Evolutionary conservation across 768 basidiomycete genomes (phyloP).

Genomic region (Rhodotorula toruloides): DNA sequence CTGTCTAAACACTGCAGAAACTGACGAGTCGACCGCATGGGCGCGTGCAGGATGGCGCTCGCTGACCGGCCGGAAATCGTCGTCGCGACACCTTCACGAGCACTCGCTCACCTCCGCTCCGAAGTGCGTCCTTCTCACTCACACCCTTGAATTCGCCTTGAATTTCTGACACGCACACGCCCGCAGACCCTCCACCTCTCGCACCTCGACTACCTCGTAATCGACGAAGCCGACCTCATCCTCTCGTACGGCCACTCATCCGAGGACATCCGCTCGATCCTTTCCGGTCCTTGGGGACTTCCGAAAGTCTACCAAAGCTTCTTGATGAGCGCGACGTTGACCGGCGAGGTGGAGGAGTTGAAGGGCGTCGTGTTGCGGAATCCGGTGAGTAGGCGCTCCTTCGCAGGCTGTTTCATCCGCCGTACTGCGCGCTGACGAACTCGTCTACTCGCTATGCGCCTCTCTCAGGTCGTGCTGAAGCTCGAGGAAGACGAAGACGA

Average conservation of each 20-base stretch:
- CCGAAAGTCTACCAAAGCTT: conserved; percentile 84
- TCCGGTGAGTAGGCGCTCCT: conserved; percentile 57
- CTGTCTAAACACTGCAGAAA: neutral
- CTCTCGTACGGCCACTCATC: conserved; percentile 89
- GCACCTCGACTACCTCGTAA: conserved; percentile 75
- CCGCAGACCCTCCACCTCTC: conserved; percentile 60
- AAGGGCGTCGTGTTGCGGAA: conserved; percentile 81
- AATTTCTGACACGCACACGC: neutral
- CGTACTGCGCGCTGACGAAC: neutral
- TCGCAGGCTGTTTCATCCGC: conserved; percentile 11
- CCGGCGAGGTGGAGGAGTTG: conserved; percentile 84
- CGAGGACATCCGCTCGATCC: conserved; percentile 72
- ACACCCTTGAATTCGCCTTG: neutral
- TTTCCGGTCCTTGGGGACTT: conserved; percentile 57
- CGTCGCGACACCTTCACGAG: conserved; percentile 70
- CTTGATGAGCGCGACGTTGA: conserved; percentile 96
- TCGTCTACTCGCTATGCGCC: neutral
- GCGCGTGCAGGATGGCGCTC: conserved; percentile 52
- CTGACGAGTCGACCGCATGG: too few species aligned
- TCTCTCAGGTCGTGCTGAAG: conserved; percentile 68
- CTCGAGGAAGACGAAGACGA: conserved; percentile 84
- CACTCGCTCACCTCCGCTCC: conserved; percentile 62
- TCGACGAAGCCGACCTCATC: conserved; percentile 96
- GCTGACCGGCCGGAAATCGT: conserved; percentile 74
- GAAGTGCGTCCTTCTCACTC: conserved; percentile 52